These are phyloP conservation scores for Amanita pseudoporphyria DNA, from an alignment of 768 basidiomycete genomes.

Conservation along the genomic window DNA sequence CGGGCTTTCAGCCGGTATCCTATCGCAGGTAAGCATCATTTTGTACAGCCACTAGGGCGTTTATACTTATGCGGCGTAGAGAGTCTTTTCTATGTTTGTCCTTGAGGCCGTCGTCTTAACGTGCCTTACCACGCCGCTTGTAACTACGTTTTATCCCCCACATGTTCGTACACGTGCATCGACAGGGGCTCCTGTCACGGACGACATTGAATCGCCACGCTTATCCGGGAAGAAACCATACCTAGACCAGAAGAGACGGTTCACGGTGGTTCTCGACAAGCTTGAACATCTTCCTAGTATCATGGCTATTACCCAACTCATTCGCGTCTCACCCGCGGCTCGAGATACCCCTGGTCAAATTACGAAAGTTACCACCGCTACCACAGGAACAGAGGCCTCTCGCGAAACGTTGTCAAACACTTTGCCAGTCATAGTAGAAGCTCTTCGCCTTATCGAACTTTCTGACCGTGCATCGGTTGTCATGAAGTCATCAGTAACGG, in stretches of 20 bases:
- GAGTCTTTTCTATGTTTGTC: constrained; percentile 94
- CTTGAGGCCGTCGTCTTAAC: constrained; percentile 79
- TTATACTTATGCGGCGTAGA: constrained; percentile 16
- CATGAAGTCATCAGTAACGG: constrained; percentile 69
- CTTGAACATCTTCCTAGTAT: constrained; percentile 82
- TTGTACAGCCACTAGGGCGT: not conserved
- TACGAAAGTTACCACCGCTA: not conserved
- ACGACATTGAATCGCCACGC: not conserved
- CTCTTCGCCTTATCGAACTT: constrained; percentile 78
- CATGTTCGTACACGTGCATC: constrained; percentile 41
- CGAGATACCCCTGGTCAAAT: not conserved
- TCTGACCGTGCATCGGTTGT: constrained; percentile 84
- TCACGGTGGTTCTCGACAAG: constrained; percentile 84
- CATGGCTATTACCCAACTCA: constrained; percentile 83
- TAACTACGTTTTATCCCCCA: constrained; percentile 40
- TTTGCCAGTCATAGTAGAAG: constrained; percentile 27
- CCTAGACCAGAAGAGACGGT: constrained; percentile 34
- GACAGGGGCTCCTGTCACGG: constrained; percentile 29
- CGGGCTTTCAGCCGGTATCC: constrained; percentile 71
- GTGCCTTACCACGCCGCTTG: constrained; percentile 73
- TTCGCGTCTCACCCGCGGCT: constrained; percentile 33
- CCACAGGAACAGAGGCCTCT: not conserved
- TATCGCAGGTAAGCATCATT: constrained; percentile 37
- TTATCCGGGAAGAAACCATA: not conserved
- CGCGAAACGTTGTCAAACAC: not conserved